Base-by-base conservation (phyloP, 768 basidiomycete species). In the Boletus barrowsii region DNA sequence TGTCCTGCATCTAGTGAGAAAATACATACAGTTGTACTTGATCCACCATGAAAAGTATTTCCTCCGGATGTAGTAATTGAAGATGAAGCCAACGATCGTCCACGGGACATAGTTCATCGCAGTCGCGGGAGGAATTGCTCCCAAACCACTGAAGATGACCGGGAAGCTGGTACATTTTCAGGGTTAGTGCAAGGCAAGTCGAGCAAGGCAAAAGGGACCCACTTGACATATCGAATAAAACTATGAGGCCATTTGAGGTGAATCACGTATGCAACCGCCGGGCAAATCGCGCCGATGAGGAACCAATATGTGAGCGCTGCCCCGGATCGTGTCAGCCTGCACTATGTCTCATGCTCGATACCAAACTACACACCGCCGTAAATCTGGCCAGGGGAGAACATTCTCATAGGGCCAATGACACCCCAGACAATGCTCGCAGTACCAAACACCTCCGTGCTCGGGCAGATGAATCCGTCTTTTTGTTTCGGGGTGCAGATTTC, bases 361-460 rank as follows among this genome's bases (percentile, higher is more conserved):
- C n/a, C 2, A 24, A 36, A 29, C 10, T 2, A 62, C 65, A 45
- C 43, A 72, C 75, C 75, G 54, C 79, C 78, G 68, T 86, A 87
- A 17, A 83, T 72, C 64, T 82, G 79, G 13, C 87, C 88, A 17
- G 72, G 44, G 3, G 82, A 87, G 76, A 88, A 92, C 64, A 84
- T 78, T n/a, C 82, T 76, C 32, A 71, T 73, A 7, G 90, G 90
- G 2, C 90, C 89, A 52, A 93, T 88, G 56, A 89, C 87, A 56
- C 91, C 88, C 85, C 84, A 90, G 58, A 92, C 80, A 57, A 93
- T 80, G 54, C 82, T 83, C 20, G 90, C 90, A 3, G 87, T 88
- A 36, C 87, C 88, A 67, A 92, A 91, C 9, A 89, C 86, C 55
- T 83, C 75, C 6, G 86, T 86, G 13, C 54, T 68, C 0, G 88